Percentiles rank a stretch among this genome's conserved stretches.
Evolutionary conservation across 257 asterid genomes (phyloP).

Genomic region (Cordia subcordata): DNA sequence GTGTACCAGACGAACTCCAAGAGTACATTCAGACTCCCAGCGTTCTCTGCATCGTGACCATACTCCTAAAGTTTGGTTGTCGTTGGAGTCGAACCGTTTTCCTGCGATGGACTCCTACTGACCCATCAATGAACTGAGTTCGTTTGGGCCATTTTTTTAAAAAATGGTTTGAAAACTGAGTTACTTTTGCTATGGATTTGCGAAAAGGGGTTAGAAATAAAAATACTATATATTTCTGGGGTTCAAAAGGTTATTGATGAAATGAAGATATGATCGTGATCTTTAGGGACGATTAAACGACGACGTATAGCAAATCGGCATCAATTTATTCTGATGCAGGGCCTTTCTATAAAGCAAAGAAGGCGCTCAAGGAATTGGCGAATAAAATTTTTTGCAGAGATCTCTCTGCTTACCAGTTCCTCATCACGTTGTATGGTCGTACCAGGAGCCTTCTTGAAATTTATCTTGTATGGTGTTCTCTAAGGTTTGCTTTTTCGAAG

Average conservation of each 20-base stretch:
- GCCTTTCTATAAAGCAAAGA: constrained; percentile 62
- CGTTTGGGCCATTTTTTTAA: too few species aligned
- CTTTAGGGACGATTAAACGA: constrained; percentile 87
- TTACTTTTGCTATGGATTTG: too few species aligned
- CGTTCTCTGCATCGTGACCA: too few species aligned
- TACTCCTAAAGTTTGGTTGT: too few species aligned
- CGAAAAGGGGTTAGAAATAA: too few species aligned
- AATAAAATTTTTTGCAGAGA: constrained; percentile 49
- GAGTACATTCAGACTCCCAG: too few species aligned
- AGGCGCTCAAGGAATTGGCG: constrained; percentile 82
- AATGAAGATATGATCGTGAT: constrained; percentile 89
- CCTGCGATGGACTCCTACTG: too few species aligned
- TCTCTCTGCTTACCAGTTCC: constrained; percentile 65
- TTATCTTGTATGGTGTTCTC: constrained; percentile 85
- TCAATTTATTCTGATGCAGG: constrained; percentile 83
- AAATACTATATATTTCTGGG: constrained; percentile 66
- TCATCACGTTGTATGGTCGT: constrained; percentile 78
- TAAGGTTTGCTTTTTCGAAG: constrained; percentile 84
- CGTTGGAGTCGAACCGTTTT: too few species aligned
- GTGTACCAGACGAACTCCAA: too few species aligned
- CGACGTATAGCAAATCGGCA: constrained; percentile 89
- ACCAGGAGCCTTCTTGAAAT: constrained; percentile 78
- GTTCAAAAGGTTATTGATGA: constrained; percentile 88
- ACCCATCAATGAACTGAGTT: too few species aligned
- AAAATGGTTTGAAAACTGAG: too few species aligned